Percentiles rank a stretch among this genome's conserved stretches.
Conservation (phyloP, 2,329 filamentous ascomycete species). For the Lasiodiplodia hormozganensis region DNA sequence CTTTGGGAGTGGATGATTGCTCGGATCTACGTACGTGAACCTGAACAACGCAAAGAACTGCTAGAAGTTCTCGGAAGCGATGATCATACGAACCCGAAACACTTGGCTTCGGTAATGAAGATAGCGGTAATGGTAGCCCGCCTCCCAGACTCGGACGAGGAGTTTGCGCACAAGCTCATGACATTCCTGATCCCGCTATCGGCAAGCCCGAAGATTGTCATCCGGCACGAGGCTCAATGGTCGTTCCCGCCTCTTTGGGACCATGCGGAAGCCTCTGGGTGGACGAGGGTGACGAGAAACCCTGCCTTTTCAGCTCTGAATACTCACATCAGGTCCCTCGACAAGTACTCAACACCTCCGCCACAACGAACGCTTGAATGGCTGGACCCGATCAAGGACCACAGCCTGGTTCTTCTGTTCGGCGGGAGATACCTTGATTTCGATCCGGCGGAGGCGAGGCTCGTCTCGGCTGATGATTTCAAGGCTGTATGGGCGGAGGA, state of each 20-base stretch:
- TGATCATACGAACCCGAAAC: constrained; percentile 56
- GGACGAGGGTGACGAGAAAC: constrained; percentile 47
- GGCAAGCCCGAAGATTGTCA: constrained; percentile 58
- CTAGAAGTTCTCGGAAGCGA: constrained; percentile 46
- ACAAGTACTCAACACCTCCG: constrained; percentile 51
- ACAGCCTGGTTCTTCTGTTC: constrained; percentile 53
- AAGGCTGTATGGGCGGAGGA: constrained; percentile 43
- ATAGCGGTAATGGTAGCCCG: constrained; percentile 52
- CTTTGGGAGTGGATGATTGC: constrained; percentile 57
- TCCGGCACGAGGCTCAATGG: constrained; percentile 62
- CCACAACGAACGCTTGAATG: constrained; percentile 47
- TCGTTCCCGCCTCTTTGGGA: constrained; percentile 54
- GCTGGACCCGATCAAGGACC: constrained; percentile 52
- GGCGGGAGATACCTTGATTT: constrained; percentile 54
- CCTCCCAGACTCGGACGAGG: constrained; percentile 43
- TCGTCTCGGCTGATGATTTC: constrained; percentile 51
- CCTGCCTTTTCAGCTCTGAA: constrained; percentile 52
- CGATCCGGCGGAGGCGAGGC: constrained; percentile 49
- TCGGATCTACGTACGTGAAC: constrained; percentile 48
- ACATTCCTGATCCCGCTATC: constrained; percentile 52
- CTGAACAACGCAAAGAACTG: constrained; percentile 41
- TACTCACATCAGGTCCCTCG: constrained; percentile 51
- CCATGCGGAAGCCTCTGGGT: constrained; percentile 45
- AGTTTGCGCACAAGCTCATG: constrained; percentile 49
- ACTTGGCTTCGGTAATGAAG: constrained; percentile 56